Base-by-base conservation (phyloP, 352 stramenopile species). In the Phytopythium kandeliae region DNA sequence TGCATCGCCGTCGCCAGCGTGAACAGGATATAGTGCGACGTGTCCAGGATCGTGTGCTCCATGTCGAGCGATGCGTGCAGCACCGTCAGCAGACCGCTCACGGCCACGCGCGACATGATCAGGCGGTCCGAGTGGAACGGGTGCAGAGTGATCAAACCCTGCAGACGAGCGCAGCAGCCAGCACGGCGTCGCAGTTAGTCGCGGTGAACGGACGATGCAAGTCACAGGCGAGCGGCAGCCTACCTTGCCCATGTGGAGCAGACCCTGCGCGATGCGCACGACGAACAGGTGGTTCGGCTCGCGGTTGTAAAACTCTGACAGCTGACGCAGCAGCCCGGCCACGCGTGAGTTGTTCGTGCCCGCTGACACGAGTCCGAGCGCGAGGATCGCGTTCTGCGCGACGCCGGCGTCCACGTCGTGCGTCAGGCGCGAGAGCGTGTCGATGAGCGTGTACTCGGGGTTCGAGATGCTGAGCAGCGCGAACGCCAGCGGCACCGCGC, bases 271-370 rank as follows among this genome's bases (percentile, higher is more conserved):
- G 58, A 99, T 98, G 56, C 97, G 92, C 31, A 99, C 96, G 48
- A 98, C 96, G 54, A 99, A 99, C 25, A 99, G 79, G 57, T 98
- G 93, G 56, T 97, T 95, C 36, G 96, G 84, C 57, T 99, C 97
- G 34, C 97, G 96, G 48, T 67, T 95, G 79, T 99, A 99, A 63
- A 99, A 99, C 64, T 99, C 97, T 31, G 92, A 97, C 53, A 98
- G 78, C 60, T 96, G 85, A 44, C 97, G 91, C 50, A 99, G 81
- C 28, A 99, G 74, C 54, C 96, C 96, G 19, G 97, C 97, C 45
- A 99, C 95, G 24, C 97, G 88, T 36, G 94, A 98, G 73, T 99
- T 99, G 73, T 99, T 99, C n/a, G 97, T 99, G 38, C 97, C 97
- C 34, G 97, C 96, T 44, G 93, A 96, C 30, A 98, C 83, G 31